phyloP scores from a whole-genome alignment of 2,329 filamentous ascomycete genomes.

The Colletotrichum falcatum region DNA sequence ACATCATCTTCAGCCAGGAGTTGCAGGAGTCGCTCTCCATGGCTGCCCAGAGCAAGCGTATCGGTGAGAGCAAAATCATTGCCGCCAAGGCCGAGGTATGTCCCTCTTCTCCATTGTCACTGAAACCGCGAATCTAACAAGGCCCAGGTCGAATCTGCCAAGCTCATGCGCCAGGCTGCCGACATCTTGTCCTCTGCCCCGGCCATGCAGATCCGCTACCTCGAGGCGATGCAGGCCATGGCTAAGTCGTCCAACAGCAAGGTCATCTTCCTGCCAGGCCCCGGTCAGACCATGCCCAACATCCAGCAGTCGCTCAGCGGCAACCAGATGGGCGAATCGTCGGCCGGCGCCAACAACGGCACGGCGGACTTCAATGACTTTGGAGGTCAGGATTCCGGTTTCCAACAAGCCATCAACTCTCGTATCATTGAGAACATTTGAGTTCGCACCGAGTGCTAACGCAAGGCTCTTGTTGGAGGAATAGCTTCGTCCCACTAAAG shows the following conservation, averaged over 20 bases:
- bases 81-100: conserved; percentile 86
- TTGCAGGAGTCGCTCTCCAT: conserved; percentile 96
- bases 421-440: conserved; percentile 89
- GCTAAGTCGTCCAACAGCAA: conserved; percentile 92
- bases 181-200: conserved; percentile 92
- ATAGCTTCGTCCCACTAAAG: conserved; percentile 40
- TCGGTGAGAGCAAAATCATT: conserved; percentile 98
- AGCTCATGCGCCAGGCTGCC: conserved; percentile 92
- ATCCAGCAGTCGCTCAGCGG: conserved; percentile 59
- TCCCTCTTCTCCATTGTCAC: background rate
- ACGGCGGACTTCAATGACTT: conserved; percentile 59
- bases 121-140: conserved; percentile 23
- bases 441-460: conserved; percentile 46
- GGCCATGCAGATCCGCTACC: conserved; percentile 98
- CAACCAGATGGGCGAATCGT: conserved; percentile 47
- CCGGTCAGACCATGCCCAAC: conserved; percentile 66
- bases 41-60: conserved; percentile 98
- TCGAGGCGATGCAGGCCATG: conserved; percentile 99
- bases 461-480: conserved; percentile 32
- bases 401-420: conserved; percentile 85
- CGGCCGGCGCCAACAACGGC: conserved; percentile 55
- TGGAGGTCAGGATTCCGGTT: conserved; percentile 67
- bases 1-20: conserved; percentile 96
- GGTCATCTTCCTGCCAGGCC: conserved; percentile 83
- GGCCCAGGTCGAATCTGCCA: conserved; percentile 84